Evolutionary conservation across 139 green algal genomes (phyloP).

Genomic region (Mesotaenium endlicherianum): DNA sequence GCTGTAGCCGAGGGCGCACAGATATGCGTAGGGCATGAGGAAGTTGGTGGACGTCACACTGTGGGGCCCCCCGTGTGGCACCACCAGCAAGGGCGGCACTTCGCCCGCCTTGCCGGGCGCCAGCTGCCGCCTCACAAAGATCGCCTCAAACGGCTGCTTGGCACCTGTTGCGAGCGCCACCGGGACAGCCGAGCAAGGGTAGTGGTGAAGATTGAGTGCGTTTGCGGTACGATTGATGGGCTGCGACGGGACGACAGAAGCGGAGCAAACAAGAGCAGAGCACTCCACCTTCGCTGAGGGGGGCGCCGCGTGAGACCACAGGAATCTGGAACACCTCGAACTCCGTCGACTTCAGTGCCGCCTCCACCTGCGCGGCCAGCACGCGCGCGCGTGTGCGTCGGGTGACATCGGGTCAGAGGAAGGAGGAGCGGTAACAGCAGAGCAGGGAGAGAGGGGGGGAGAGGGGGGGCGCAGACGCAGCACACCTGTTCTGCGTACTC

Average conservation of each 20-base stretch:
- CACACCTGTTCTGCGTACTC: slow-evolving; percentile 42
- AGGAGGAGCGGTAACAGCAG: too few relatives aligned
- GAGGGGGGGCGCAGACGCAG: background rate
- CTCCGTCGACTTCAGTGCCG: slow-evolving; percentile 35
- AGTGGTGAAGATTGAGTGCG: too few relatives aligned
- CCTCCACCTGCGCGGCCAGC: slow-evolving; percentile 30
- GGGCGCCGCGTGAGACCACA: slow-evolving; percentile 47
- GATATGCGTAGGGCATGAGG: slow-evolving; percentile 66
- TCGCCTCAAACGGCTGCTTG: slow-evolving; percentile 32
- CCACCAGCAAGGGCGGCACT: slow-evolving; percentile 64
- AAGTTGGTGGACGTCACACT: slow-evolving; percentile 65
- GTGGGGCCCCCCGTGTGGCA: slow-evolving; percentile 86
- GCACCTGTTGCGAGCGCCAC: background rate
- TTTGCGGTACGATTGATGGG: too few relatives aligned
- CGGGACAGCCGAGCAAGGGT: background rate
- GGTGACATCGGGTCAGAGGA: too few relatives aligned
- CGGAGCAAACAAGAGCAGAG: background rate
- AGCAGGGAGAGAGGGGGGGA: too few relatives aligned
- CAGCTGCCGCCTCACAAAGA: slow-evolving; percentile 17
- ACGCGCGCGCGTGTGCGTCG: too few relatives aligned
- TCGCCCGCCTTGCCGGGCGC: background rate
- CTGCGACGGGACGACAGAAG: too few relatives aligned
- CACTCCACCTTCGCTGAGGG: background rate
- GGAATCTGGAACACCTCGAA: slow-evolving; percentile 28
- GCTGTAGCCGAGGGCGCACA: slow-evolving; percentile 71